Evolutionary conservation across 208 protist genomes (phyloP).

Genomic region (Naegleria gruberi): DNA sequence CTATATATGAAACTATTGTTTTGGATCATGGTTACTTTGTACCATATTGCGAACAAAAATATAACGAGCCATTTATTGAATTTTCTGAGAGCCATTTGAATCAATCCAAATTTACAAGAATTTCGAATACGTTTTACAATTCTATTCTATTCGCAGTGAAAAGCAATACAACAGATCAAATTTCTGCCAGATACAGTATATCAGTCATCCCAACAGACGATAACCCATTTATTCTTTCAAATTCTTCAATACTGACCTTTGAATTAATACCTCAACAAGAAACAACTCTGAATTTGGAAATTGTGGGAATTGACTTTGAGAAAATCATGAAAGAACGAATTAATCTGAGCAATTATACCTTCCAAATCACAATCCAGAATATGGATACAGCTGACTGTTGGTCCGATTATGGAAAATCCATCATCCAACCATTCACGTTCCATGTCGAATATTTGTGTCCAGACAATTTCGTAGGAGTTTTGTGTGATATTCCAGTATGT

Average conservation of each 20-base stretch:
- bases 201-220: not conserved
- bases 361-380: not conserved
- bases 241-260: too few relatives aligned
- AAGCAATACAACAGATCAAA: not conserved
- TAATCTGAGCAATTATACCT: not conserved
- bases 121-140: not conserved
- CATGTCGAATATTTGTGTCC: not conserved
- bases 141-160: not conserved
- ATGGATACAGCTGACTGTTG: not conserved
- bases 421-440: not conserved
- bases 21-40: not conserved
- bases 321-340: not conserved
- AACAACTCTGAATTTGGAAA: not conserved
- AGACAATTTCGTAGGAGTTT: not conserved
- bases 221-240: too few relatives aligned
- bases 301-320: not conserved
- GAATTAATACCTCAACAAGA: not conserved
- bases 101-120: not conserved
- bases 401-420: not conserved
- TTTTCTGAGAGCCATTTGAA: not conserved
- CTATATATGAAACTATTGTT: not conserved
- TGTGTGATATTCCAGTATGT: constrained; percentile 5
- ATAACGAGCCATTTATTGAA: not conserved
- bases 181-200: not conserved
- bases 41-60: not conserved